Conservation (phyloP, 139 green algal genomes). For the Tetratostichococcus sp. region DNA sequence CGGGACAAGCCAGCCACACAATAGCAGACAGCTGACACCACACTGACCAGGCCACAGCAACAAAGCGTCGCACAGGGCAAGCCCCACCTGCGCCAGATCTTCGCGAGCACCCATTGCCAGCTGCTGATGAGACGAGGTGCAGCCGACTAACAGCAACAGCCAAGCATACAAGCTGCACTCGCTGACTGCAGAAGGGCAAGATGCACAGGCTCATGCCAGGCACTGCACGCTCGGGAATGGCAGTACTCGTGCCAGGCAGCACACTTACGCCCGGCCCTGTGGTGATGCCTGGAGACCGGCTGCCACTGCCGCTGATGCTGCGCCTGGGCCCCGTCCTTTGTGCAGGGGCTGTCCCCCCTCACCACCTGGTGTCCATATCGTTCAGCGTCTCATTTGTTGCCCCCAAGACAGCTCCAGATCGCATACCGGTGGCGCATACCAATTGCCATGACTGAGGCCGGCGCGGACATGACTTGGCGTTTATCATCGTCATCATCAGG, state of each 20-base stretch:
- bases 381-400: no score
- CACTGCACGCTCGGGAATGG: not conserved
- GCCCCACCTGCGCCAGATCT: not conserved
- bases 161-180: not conserved
- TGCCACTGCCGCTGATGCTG: not conserved
- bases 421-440: no score
- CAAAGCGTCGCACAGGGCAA: not conserved
- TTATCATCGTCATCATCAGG: no score
- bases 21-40: no score
- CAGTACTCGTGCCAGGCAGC: not conserved
- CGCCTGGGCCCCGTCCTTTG: not conserved
- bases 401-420: no score
- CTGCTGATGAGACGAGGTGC: not conserved
- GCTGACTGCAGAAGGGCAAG: no score
- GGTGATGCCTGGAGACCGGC: not conserved
- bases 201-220: not conserved
- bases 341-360: no score
- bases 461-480: no score
- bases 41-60: not conserved
- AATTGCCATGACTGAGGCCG: no score
- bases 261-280: not conserved
- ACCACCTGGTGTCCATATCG: no score
- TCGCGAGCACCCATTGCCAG: not conserved
- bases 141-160: not conserved
- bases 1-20: no score